Evolutionary conservation across 805 yeast genomes (phyloP), one percentile per base, ranked within the genome.

Genomic region (Scheffersomyces amazonensis): DNA sequence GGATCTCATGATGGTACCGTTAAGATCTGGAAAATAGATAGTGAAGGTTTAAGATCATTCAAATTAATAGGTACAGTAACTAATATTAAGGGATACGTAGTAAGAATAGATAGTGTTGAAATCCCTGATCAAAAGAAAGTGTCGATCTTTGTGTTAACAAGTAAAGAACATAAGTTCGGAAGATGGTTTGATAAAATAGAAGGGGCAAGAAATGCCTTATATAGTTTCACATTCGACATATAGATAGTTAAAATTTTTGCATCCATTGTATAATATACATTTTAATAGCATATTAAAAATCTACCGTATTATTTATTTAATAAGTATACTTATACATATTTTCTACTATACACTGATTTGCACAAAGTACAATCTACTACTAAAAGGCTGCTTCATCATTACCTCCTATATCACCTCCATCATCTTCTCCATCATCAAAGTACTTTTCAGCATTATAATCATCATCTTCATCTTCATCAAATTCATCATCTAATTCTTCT

Each of bases 1-100:
- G 99, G 99, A 1, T 90, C 98, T 2, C 85, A 87, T 82, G 76
- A 80, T 53, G 97, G 98, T 3, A 58, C 70, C 7, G 60, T 93
- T 38, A 79, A 75, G 43, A 73, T 88, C 32, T 93, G 98, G 98
- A 77, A 78, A 53, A 58, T 91, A 19, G 75, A 73, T 35, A 48
- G 47, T 16, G 81, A 76, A 35, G 81, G 78, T 36, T 55, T 82
- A 50, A 75, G 95, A 50, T 64, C 70, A 23, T 83, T 91, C 56
- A 65, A 61, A 23, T 56, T 69, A 6, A 44, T 87, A 9, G 86
- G 84, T 13, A 70, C 73, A 20, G 53, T 90, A 16, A 57, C 69
- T 2, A 72, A 75, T 23, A 82, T 83, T 40, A 74, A 72, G 42
- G 97, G 97, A 32, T 71, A 81, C 16, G 84, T 85, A 7, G 82